Evolutionary conservation across 257 asterid species (phyloP), one percentile per base, ranked within the genome.

Genomic region (Nicotiana tomentosiformis): DNA sequence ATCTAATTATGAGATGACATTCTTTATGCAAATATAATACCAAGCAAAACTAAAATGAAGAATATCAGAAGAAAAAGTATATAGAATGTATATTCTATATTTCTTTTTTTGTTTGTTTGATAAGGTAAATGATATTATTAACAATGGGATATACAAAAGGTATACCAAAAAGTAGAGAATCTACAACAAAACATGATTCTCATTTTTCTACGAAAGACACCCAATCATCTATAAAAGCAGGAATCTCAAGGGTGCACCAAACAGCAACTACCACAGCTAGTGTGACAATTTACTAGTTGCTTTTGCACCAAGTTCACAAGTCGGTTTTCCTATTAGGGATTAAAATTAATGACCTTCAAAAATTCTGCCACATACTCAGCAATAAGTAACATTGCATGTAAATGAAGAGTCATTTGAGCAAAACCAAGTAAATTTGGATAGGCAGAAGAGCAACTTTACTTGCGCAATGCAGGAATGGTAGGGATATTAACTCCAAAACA

Each of bases 401-500:
- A 18, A 26, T 3, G 26, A 74, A 26, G 80, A 46, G 43, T 7
- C 76, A 82, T 32, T 78, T 49, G 49, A 77, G 57, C 66, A 64
- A 81, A 84, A 66, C 37, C 70, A 83, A 35, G 58, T 35, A 83
- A 17, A 76, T 51, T 76, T 55, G 23, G 23, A 77, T 20, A 35
- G 77, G 61, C 23, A 55, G 64, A 49, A 15, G 77, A 66, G 82
- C 58, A 53, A 85, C 33, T 90, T 57, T 90, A 93, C 98, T 91
- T 96, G 88, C 94, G 97, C 49, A 92, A 82, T 61, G 93, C 92
- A 78, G 99, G 91, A 81, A 96, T 83, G 35, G 97, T 83, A 20
- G 98, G 98, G 86, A 89, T 82, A 83, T 88, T 88, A 72, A 92
- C 91, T 82, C 89, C 96, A 84, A 93, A 96, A 87, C 90, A 93